Conservation (phyloP, 176 grass and related monocot genomes). For the Cocos nucifera region DNA sequence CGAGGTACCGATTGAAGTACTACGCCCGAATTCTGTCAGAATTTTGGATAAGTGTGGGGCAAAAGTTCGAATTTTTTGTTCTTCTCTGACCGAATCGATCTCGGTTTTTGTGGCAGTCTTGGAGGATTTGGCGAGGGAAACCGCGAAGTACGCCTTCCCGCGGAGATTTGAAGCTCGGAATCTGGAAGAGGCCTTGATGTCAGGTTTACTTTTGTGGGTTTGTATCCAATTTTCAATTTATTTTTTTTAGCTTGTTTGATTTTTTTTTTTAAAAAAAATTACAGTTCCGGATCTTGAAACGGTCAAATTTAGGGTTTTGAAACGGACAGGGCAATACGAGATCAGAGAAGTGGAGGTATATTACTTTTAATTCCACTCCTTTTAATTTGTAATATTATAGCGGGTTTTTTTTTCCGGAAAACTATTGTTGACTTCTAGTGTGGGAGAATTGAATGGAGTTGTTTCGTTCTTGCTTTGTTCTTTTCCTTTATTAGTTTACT, state of each 20-base stretch:
- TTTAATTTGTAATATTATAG: too few relatives aligned
- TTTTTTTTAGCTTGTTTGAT: background rate
- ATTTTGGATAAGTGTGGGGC: too few relatives aligned
- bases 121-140: slow-evolving; percentile 46
- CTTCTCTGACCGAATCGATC: background rate
- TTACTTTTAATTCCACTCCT: too few relatives aligned
- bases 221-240: background rate
- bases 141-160: slow-evolving; percentile 62
- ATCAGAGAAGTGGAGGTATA: slow-evolving; percentile 85
- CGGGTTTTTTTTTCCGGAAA: too few relatives aligned
- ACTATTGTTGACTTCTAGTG: too few relatives aligned
- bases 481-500: too few relatives aligned
- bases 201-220: slow-evolving; percentile 23
- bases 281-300: slow-evolving; percentile 80
- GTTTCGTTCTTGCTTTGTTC: too few relatives aligned
- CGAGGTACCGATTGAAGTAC: slow-evolving; percentile 17
- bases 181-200: slow-evolving; percentile 87
- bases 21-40: too few relatives aligned
- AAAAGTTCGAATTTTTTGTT: too few relatives aligned
- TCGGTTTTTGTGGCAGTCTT: slow-evolving; percentile 16
- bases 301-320: slow-evolving; percentile 53
- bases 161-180: slow-evolving; percentile 47
- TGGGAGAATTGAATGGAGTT: too few relatives aligned
- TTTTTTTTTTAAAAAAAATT: background rate
- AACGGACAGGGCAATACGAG: slow-evolving; percentile 54